phyloP scores from a whole-genome alignment of 192 early-diverging fungal species.

The Spinellus fusiger region DNA sequence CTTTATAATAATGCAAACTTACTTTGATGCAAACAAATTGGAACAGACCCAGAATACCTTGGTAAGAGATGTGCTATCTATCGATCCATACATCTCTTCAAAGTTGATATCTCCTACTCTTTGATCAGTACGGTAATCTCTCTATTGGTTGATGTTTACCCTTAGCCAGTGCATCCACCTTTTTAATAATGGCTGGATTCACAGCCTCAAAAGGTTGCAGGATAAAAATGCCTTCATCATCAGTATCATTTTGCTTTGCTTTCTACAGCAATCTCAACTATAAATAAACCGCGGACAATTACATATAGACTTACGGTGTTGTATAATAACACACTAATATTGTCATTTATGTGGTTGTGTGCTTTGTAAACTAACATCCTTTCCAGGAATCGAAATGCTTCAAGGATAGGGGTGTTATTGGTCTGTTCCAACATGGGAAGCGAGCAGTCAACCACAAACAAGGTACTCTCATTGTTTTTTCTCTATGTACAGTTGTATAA shows the following conservation, averaged over 20 bases:
- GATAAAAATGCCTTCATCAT: slow-evolving; percentile 51
- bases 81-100: slow-evolving; percentile 40
- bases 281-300: background rate
- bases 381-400: slow-evolving; percentile 33
- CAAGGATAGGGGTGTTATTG: slow-evolving; percentile 34
- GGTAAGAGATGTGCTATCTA: slow-evolving; percentile 46
- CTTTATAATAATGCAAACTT: slow-evolving; percentile 39
- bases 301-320: slow-evolving; percentile 38
- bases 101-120: slow-evolving; percentile 32
- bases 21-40: slow-evolving; percentile 54
- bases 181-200: slow-evolving; percentile 54
- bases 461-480: slow-evolving; percentile 41
- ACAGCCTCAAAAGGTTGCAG: slow-evolving; percentile 58
- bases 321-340: slow-evolving; percentile 40
- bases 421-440: slow-evolving; percentile 34
- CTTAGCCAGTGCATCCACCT: slow-evolving; percentile 48
- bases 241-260: slow-evolving; percentile 35
- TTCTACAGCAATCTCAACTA: background rate
- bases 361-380: slow-evolving; percentile 39
- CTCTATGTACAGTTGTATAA: too few relatives aligned
- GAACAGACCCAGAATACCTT: slow-evolving; percentile 62
- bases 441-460: slow-evolving; percentile 48
- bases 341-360: slow-evolving; percentile 32
- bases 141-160: slow-evolving; percentile 25
- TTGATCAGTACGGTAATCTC: background rate